These are phyloP conservation scores for Diaporthe batatas DNA, from an alignment of 2,329 filamentous ascomycete genomes.

Conservation along the genomic window DNA sequence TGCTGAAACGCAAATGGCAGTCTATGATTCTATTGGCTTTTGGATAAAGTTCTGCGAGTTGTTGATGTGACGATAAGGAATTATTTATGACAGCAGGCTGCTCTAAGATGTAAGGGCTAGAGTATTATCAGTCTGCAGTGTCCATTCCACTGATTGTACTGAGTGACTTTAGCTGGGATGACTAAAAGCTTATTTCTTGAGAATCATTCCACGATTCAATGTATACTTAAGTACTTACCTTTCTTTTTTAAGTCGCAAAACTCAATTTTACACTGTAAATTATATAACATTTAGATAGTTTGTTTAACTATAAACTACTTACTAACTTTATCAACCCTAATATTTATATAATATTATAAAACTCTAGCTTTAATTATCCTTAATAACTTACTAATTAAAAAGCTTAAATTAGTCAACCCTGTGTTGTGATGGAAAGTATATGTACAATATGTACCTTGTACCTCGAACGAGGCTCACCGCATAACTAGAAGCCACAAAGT, in stretches of 20 bases:
- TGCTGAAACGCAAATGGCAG: not conserved
- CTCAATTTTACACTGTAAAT: too few species aligned
- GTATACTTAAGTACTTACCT: not conserved
- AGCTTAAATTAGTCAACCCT: not conserved
- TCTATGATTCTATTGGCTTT: not conserved
- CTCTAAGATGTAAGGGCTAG: not conserved
- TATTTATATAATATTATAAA: not conserved
- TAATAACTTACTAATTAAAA: not conserved
- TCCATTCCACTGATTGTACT: not conserved
- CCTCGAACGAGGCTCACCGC: not conserved
- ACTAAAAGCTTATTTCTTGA: not conserved
- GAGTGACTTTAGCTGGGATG: not conserved
- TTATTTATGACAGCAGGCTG: conserved; percentile 9
- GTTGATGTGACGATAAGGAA: not conserved
- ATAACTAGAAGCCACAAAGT: not conserved
- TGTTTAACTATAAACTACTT: too few species aligned
- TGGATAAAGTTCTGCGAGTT: not conserved
- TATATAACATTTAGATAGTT: too few species aligned
- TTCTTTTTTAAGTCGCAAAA: too few species aligned
- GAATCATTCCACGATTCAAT: not conserved
- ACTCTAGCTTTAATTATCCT: not conserved
- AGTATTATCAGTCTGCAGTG: not conserved
- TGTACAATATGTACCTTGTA: not conserved
- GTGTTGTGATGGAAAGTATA: not conserved
- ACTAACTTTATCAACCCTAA: not conserved